Conservation (phyloP, 768 basidiomycete genomes). For the Auricularia sp. region DNA sequence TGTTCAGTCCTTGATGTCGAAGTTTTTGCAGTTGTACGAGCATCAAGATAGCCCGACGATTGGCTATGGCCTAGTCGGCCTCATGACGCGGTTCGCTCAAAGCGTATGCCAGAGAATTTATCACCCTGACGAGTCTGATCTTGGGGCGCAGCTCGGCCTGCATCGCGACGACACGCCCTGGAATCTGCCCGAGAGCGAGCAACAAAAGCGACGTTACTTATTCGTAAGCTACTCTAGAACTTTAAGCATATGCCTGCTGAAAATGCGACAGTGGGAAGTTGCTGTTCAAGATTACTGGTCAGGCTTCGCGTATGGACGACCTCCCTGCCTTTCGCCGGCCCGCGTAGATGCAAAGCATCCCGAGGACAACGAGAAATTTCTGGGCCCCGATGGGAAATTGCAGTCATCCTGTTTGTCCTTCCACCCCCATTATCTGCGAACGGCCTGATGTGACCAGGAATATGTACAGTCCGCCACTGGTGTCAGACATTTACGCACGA, state of each 20-base stretch:
- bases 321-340: constrained; percentile 52
- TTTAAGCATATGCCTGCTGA: too few relatives aligned
- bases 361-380: constrained; percentile 13
- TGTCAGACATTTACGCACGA: constrained; percentile 62
- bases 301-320: constrained; percentile 36
- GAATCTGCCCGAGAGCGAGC: neutral
- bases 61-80: neutral
- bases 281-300: neutral
- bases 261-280: neutral
- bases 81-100: neutral
- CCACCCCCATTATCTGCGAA: neutral
- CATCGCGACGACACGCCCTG: neutral
- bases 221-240: neutral
- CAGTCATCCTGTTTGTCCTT: constrained; percentile 33
- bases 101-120: neutral
- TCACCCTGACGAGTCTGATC: neutral
- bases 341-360: constrained; percentile 57
- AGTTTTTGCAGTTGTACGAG: neutral
- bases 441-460: constrained; percentile 14
- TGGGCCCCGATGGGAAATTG: constrained; percentile 32
- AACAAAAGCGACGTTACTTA: neutral
- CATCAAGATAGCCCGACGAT: neutral
- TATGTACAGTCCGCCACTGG: constrained; percentile 53
- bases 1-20: neutral
- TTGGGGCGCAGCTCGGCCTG: neutral